Evolutionary conservation across 257 asterid genomes (phyloP).

Genomic region (Rubia yunnanensis): DNA sequence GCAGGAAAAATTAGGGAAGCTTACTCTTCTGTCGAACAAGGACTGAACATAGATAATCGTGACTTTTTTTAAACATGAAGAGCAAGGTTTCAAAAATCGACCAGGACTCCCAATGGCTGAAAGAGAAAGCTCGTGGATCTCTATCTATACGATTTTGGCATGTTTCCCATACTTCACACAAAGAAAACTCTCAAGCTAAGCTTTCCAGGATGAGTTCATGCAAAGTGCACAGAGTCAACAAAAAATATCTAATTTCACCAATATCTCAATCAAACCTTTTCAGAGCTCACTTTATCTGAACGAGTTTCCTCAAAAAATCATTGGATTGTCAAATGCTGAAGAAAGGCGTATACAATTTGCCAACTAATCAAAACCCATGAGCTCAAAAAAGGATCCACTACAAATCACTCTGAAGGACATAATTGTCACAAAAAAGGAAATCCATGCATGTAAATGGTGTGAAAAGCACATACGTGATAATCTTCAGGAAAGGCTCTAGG

Average conservation of each 20-base stretch:
- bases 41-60: background rate
- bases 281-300: background rate
- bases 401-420: background rate
- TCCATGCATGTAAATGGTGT: background rate
- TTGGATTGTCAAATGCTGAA: background rate
- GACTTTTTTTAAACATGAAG: background rate
- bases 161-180: background rate
- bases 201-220: background rate
- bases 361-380: background rate
- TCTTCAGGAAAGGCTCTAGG: slow-evolving; percentile 94
- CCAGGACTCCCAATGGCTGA: no score
- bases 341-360: background rate
- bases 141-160: background rate
- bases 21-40: background rate
- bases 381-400: background rate
- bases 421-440: background rate
- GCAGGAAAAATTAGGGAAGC: background rate
- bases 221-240: background rate
- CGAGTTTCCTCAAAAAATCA: background rate
- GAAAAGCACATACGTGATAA: slow-evolving; percentile 66
- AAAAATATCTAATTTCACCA: background rate
- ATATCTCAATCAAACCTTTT: background rate
- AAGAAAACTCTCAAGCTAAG: background rate
- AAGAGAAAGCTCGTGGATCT: no score
- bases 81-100: background rate